Percentiles rank a stretch among this genome's conserved stretches.
Evolutionary conservation across 2,329 filamentous ascomycete genomes (phyloP).

Genomic region (Colletotrichum paranaense): DNA sequence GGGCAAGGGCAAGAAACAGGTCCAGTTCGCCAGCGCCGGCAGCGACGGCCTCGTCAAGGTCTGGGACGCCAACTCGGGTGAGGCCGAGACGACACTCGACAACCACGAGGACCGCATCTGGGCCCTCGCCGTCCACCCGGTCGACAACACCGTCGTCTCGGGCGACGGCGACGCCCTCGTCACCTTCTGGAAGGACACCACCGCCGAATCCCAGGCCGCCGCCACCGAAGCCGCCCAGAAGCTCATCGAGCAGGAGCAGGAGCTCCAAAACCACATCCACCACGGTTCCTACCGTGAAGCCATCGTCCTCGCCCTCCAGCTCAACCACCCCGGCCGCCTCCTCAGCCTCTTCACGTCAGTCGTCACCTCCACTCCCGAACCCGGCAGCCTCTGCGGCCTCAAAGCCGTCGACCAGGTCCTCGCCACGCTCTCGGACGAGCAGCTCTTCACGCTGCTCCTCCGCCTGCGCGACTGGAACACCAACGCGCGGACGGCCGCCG

Average conservation of each 20-base stretch:
- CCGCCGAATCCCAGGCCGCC: slow-evolving; percentile 79
- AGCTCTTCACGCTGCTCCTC: slow-evolving; percentile 85
- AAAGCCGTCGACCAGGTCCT: slow-evolving; percentile 86
- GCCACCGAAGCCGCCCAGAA: slow-evolving; percentile 79
- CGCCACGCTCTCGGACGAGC: slow-evolving; percentile 81
- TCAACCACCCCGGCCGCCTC: slow-evolving; percentile 92
- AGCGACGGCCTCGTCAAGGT: slow-evolving; percentile 97
- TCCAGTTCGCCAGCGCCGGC: slow-evolving; percentile 86
- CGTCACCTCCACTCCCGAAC: slow-evolving; percentile 72
- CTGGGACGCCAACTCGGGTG: slow-evolving; percentile 89
- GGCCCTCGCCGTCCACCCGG: slow-evolving; percentile 81
- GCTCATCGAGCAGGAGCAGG: slow-evolving; percentile 93
- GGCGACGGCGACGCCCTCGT: slow-evolving; percentile 93
- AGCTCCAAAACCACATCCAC: slow-evolving; percentile 92
- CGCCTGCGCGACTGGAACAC: slow-evolving; percentile 97
- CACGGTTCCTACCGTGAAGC: slow-evolving; percentile 91
- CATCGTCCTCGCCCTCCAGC: slow-evolving; percentile 88
- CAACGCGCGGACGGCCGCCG: slow-evolving; percentile 85
- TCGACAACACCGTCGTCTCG: slow-evolving; percentile 81
- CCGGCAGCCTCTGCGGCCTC: slow-evolving; percentile 72
- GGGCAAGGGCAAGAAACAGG: slow-evolving; percentile 66
- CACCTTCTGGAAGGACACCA: slow-evolving; percentile 96
- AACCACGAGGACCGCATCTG: slow-evolving; percentile 97
- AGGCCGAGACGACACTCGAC: slow-evolving; percentile 89
- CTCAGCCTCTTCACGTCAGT: slow-evolving; percentile 87